Conservation (phyloP, 441 rosid genomes). For the Melastoma candidum region DNA sequence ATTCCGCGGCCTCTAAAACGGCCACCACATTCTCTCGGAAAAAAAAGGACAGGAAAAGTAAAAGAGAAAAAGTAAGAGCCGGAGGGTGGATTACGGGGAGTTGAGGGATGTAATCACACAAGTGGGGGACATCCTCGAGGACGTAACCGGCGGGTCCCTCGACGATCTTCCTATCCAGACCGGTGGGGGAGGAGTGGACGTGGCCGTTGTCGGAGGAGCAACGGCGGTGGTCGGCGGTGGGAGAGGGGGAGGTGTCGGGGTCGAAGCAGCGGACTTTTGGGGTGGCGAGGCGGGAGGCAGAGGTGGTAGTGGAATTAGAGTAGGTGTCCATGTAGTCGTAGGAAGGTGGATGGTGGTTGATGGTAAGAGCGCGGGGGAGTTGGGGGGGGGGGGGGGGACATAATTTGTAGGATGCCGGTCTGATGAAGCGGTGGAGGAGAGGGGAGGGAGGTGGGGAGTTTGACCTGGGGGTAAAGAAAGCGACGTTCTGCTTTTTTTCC, state of each 20-base stretch:
- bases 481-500: too few relatives aligned
- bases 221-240: constrained; percentile 14
- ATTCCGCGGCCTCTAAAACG: too few relatives aligned
- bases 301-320: constrained; percentile 10
- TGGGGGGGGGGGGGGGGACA: too few relatives aligned
- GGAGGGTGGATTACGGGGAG: constrained; percentile 28
- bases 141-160: constrained; percentile 44
- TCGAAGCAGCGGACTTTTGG: constrained; percentile 34
- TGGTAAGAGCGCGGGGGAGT: too few relatives aligned
- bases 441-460: too few relatives aligned
- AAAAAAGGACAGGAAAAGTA: neutral
- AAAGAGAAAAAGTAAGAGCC: neutral
- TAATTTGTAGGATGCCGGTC: too few relatives aligned
- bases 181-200: neutral
- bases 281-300: constrained; percentile 20
- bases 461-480: too few relatives aligned
- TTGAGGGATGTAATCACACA: constrained; percentile 42
- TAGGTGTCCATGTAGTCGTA: too few relatives aligned
- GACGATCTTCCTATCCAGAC: constrained; percentile 11
- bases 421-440: too few relatives aligned
- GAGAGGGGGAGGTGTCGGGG: constrained; percentile 19
- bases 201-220: neutral
- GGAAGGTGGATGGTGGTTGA: too few relatives aligned
- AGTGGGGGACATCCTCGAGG: constrained; percentile 69
- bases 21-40: neutral